Evolutionary conservation across 2,329 filamentous ascomycete species (phyloP), one percentile per base, ranked within the genome.

Genomic region (Alternaria longipes): DNA sequence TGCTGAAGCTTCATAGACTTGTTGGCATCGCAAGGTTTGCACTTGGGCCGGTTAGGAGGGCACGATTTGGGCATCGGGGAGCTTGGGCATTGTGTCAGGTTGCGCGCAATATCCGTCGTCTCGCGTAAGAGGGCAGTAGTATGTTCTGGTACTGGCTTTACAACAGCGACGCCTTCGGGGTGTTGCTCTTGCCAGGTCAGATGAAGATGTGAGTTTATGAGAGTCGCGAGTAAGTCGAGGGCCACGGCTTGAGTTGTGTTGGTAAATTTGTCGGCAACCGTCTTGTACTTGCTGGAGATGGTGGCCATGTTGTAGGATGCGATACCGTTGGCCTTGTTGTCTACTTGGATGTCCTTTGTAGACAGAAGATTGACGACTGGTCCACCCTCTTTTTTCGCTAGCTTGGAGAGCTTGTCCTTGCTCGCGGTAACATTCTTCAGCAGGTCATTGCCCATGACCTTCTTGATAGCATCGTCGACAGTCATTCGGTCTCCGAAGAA

Each of bases 171-270:
- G 30, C 95, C 94, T 40, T 86, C 84, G 1, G 87, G 82, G 78
- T 95, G 97, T 22, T 84, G 84, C 69, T 90, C 91, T 74, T 96
- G 93, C 87, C 95, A 98, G 11, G 89, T 91, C 55, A 86, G 85
- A 75, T 97, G 94, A 4, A 98, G 84, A 77, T 98, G 95, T 2
- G 90, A 86, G 72, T 91, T 94, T 75, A 97, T 91, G 60, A 98
- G 85, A 46, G 86, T 82, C 60, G 90, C 90, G 34, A 98, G 86
- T 52, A 85, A 83, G 55, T 81, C 80, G 24, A 94, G 82, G 3
- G 90, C 92, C 46, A 84, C 82, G 30, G 86, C 85, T 14, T 85
- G 85, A 56, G 76, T 75, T n/a, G 72, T 72, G 34, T 84, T 82
- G 50, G 81, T 76, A 41, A 93, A 83, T 56, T 86, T 86, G 52